Base-by-base conservation (phyloP, 805 yeast species). In the Saturnispora galanensis region DNA sequence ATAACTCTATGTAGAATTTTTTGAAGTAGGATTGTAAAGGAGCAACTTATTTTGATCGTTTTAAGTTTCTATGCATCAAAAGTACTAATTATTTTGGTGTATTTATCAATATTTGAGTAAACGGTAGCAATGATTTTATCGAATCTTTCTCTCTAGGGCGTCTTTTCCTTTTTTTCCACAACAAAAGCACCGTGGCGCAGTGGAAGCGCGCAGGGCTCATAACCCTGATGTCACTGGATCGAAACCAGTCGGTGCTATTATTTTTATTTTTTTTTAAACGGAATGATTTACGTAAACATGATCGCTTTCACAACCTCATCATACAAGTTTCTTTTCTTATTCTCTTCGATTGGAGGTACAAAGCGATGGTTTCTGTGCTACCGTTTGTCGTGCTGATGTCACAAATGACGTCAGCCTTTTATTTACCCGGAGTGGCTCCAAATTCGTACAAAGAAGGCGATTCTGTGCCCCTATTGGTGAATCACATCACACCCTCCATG, bases 161-260 rank as follows among this genome's bases (percentile, higher is more conserved):
- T 17, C 15, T 34, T 34, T 4, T 18, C 21, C 39, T 18, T 38
- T 39, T 39, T 8, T 33, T 29, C 2, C 4, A 3, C 17, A 26
- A 39, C 32, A 36, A 2, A 3, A 83, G 93, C 93, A 88, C 83
- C 83, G 88, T 84, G 90, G 90, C 90, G 93, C 90, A 84, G 93
- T 81, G 93, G 94, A 83, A 84, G 90, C 93, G 93, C 90, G 90
- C 90, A 81, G 93, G 93, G 94, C 94, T 84, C 94, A 84, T 84
- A 84, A 84, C 94, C 90, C 93, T 83, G 90, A 84, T 81, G 90
- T 82, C 94, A 88, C 77, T 70, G 88, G 94, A 84, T 84, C 93
- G 93, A 84, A 82, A 84, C 93, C 85, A 69, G 76, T 86, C 86
- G 82, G 83, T 86, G 93, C 93, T 83, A 82, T 10, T 29, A 32